Conservation (phyloP, 345 rosid species). For the Brassica rapa region DNA sequence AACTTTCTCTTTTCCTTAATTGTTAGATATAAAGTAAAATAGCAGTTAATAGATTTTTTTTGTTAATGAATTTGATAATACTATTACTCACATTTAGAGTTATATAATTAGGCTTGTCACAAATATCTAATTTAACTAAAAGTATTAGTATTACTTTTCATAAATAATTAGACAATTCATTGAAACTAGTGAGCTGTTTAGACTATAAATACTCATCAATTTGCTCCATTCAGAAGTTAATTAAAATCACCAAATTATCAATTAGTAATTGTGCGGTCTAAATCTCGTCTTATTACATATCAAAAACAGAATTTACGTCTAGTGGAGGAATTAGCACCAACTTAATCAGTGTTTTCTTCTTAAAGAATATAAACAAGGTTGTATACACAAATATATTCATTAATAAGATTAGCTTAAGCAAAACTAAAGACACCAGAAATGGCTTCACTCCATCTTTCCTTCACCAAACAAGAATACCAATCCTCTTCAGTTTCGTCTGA, state of each 20-base stretch:
- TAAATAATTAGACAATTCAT: neutral
- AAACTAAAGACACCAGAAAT: conserved; percentile 5
- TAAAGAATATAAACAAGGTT: neutral
- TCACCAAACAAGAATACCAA: conserved; percentile 14
- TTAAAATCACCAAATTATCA: neutral
- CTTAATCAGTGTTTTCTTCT: conserved; percentile 15
- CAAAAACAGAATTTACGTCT: conserved; percentile 22
- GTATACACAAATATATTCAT: conserved; percentile 13
- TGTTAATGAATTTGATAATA: neutral
- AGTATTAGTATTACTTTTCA: neutral
- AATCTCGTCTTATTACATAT: conserved; percentile 1
- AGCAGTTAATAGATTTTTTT: neutral
- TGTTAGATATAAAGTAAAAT: neutral
- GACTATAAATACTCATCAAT: neutral
- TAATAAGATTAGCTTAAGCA: conserved; percentile 16
- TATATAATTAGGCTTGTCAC: neutral
- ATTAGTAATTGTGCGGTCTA: conserved; percentile 6
- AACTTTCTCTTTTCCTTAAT: neutral
- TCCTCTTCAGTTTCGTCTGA: conserved; percentile 38
- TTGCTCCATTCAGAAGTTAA: neutral
- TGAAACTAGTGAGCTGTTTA: neutral
- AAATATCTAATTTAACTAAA: neutral
- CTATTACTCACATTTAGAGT: neutral
- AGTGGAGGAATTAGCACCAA: neutral
- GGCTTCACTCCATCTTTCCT: conserved; percentile 9